phyloP scores from a whole-genome alignment of 2,329 filamentous ascomycete genomes.

The Cyclaneusma minus region DNA sequence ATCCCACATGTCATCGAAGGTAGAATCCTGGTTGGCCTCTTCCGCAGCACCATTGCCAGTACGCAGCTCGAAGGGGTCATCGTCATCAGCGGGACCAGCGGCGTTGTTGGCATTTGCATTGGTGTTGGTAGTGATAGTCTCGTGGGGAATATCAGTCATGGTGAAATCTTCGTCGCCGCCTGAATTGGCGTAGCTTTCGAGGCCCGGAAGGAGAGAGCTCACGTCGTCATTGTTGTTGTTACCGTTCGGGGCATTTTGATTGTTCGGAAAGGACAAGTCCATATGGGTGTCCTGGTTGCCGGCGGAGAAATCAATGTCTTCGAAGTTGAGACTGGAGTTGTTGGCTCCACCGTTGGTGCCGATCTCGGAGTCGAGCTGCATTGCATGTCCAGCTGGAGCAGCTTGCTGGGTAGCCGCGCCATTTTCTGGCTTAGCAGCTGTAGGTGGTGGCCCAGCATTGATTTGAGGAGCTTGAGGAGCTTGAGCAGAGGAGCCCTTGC shows the following conservation, averaged over 20 bases:
- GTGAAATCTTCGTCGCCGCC: slow-evolving; percentile 7
- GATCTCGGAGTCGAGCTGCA: slow-evolving; percentile 7
- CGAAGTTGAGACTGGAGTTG: slow-evolving; percentile 11
- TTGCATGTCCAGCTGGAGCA: slow-evolving; percentile 3
- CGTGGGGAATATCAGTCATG: slow-evolving; percentile 8
- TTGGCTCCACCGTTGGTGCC: slow-evolving; percentile 6
- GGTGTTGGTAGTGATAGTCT: slow-evolving; percentile 6
- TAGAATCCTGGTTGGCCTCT: slow-evolving; percentile 3
- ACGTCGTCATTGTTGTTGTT: slow-evolving; percentile 11
- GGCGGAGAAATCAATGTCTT: slow-evolving; percentile 13
- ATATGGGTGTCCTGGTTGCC: slow-evolving; percentile 5
- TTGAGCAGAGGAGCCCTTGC: no score
- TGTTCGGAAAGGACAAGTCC: no score
- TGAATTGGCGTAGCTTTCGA: slow-evolving; percentile 25
- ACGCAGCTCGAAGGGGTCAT: slow-evolving; percentile 10
- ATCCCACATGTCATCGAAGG: slow-evolving; percentile 12
- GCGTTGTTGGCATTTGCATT: slow-evolving; percentile 4
- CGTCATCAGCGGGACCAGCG: slow-evolving; percentile 7
- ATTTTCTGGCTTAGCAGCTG: slow-evolving; percentile 1
- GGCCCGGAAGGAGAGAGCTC: slow-evolving; percentile 21
- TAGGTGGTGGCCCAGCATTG: no score
- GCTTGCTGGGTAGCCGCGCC: background rate
- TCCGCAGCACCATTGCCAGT: background rate
- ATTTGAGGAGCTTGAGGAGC: no score
- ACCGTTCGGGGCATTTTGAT: no score